Evolutionary conservation across 1,139 yeast genomes (phyloP).

Genomic region (Candida sp.): DNA sequence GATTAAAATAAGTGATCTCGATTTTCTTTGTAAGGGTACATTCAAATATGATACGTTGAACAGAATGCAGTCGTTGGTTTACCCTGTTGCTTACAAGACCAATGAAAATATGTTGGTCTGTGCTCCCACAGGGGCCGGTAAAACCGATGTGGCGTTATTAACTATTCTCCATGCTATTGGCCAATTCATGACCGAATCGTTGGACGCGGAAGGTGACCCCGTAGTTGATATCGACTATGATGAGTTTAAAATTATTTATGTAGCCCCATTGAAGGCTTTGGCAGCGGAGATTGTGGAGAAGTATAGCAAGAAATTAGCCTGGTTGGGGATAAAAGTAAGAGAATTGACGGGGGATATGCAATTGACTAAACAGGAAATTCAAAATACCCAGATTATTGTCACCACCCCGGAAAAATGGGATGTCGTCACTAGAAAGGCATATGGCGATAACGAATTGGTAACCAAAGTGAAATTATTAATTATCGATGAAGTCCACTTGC

Average conservation of each 20-base stretch:
- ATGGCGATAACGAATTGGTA: slow-evolving; percentile 83
- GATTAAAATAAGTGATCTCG: slow-evolving; percentile 60
- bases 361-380: slow-evolving; percentile 76
- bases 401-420: slow-evolving; percentile 99
- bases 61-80: slow-evolving; percentile 89
- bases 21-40: slow-evolving; percentile 78
- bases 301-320: slow-evolving; percentile 69
- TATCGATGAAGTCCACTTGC: slow-evolving; percentile 93
- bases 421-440: slow-evolving; percentile 89
- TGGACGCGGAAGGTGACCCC: slow-evolving; percentile 44
- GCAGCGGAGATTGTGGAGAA: slow-evolving; percentile 98
- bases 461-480: slow-evolving; percentile 81
- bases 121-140: slow-evolving; percentile 99
- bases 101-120: slow-evolving; percentile 96
- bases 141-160: slow-evolving; percentile 92
- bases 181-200: slow-evolving; percentile 52
- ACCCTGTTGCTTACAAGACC: slow-evolving; percentile 87
- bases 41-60: slow-evolving; percentile 78
- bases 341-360: slow-evolving; percentile 99
- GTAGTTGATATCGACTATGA: slow-evolving; percentile 68
- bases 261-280: slow-evolving; percentile 95
- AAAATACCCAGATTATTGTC: slow-evolving; percentile 85
- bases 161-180: slow-evolving; percentile 80
- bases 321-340: slow-evolving; percentile 83
- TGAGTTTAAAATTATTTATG: slow-evolving; percentile 88